A percentile compares a stretch with the other conserved stretches of the same genome.
phyloP scores from a whole-genome alignment of 495 filamentous ascomycete genomes.

The Talaromyces liani region DNA sequence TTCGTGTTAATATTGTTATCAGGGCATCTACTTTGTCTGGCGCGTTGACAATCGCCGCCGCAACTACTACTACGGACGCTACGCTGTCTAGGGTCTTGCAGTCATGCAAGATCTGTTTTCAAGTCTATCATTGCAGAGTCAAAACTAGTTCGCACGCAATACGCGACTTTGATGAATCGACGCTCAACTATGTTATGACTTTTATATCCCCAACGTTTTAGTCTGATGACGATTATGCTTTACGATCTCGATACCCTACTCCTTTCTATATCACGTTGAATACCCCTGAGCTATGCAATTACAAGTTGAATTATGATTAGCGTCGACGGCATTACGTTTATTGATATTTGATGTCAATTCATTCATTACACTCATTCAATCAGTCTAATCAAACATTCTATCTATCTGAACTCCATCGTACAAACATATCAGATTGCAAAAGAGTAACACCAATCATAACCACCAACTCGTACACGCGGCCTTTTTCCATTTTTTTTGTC shows the following conservation, averaged over 20 bases:
- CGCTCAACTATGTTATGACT: neutral
- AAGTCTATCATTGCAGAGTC: neutral
- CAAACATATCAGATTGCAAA: neutral
- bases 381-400: neutral
- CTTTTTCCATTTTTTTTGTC: neutral
- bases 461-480: neutral
- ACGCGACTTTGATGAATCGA: neutral
- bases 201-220: neutral
- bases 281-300: neutral
- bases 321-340: neutral
- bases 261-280: neutral
- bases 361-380: neutral
- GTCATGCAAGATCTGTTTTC: neutral
- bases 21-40: constrained; percentile 12
- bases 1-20: neutral
- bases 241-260: constrained; percentile 6
- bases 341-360: neutral
- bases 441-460: neutral
- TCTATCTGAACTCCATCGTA: neutral
- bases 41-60: constrained; percentile 2
- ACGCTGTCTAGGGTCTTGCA: constrained; percentile 3
- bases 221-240: neutral
- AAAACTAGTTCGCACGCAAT: neutral
- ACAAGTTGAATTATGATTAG: neutral
- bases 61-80: constrained; percentile 6